Percentiles rank a stretch among this genome's conserved stretches.
Conservation (phyloP, 108 stramenopile genomes). For the Pseudonitzschia multiseries region DNA sequence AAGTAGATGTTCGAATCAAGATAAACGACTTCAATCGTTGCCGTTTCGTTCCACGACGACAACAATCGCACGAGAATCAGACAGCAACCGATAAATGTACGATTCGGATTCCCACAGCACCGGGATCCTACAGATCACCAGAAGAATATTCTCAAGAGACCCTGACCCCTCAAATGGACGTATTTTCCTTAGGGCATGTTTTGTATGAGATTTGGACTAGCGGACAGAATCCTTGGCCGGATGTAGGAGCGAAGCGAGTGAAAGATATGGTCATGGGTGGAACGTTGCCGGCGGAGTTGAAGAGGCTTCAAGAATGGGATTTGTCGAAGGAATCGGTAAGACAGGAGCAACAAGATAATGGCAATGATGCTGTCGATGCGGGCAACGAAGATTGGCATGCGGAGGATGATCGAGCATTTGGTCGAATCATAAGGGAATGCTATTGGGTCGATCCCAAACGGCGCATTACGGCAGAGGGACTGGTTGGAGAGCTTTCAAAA, state of each 20-base stretch:
- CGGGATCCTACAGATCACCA: slow-evolving; percentile 68
- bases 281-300: not conserved
- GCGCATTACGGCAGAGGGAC: slow-evolving; percentile 8
- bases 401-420: slow-evolving; percentile 12
- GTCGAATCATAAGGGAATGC: slow-evolving; percentile 12
- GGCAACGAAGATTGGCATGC: not conserved
- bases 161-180: slow-evolving; percentile 48
- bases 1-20: slow-evolving; percentile 34
- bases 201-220: slow-evolving; percentile 53
- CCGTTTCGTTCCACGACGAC: slow-evolving; percentile 63
- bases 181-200: slow-evolving; percentile 73
- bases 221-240: slow-evolving; percentile 35
- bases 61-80: not conserved
- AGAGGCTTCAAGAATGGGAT: not conserved
- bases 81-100: slow-evolving; percentile 33
- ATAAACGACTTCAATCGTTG: slow-evolving; percentile 90
- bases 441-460: slow-evolving; percentile 7
- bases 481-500: slow-evolving; percentile 11
- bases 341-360: not conserved
- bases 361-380: not conserved
- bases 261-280: slow-evolving; percentile 11
- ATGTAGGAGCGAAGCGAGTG: slow-evolving; percentile 29
- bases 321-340: not conserved
- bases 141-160: slow-evolving; percentile 54
- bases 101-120: slow-evolving; percentile 71